These are phyloP conservation scores for Aspergillus quadricinctus DNA, from an alignment of 2,329 filamentous ascomycete genomes.

Conservation along the genomic window DNA sequence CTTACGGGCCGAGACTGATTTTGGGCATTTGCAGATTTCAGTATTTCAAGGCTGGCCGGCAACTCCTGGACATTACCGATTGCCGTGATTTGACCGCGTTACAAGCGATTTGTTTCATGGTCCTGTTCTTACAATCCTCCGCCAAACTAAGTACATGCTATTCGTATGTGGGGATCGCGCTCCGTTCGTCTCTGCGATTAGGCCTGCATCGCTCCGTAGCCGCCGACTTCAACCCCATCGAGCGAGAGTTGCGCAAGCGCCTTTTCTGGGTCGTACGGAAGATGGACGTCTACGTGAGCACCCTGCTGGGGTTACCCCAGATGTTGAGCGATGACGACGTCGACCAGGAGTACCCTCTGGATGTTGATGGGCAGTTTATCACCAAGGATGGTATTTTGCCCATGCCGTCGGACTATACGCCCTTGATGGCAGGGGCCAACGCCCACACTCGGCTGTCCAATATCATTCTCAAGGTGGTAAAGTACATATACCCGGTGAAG, in stretches of 20 bases:
- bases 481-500: slow-evolving; percentile 62
- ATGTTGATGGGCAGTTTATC: slow-evolving; percentile 46
- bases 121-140: slow-evolving; percentile 74
- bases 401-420: slow-evolving; percentile 52
- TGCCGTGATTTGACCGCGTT: slow-evolving; percentile 71
- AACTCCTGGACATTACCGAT: slow-evolving; percentile 57
- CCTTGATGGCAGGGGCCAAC: slow-evolving; percentile 58
- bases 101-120: slow-evolving; percentile 74
- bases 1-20: slow-evolving; percentile 5
- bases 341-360: slow-evolving; percentile 45
- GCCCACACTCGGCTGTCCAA: slow-evolving; percentile 55
- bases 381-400: slow-evolving; percentile 44
- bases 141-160: slow-evolving; percentile 77
- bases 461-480: slow-evolving; percentile 59
- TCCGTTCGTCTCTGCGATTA: slow-evolving; percentile 71
- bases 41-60: slow-evolving; percentile 66
- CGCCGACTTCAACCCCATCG: slow-evolving; percentile 65
- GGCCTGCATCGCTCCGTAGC: slow-evolving; percentile 71
- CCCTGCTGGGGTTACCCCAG: slow-evolving; percentile 45
- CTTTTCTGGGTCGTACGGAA: slow-evolving; percentile 51
- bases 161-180: slow-evolving; percentile 71
- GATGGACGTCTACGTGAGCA: slow-evolving; percentile 50
- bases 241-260: slow-evolving; percentile 68
- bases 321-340: slow-evolving; percentile 49
- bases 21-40: slow-evolving; percentile 53